Base-by-base conservation (phyloP, 23 red algal genomes). In the Cyanidioschyzon merolae region DNA sequence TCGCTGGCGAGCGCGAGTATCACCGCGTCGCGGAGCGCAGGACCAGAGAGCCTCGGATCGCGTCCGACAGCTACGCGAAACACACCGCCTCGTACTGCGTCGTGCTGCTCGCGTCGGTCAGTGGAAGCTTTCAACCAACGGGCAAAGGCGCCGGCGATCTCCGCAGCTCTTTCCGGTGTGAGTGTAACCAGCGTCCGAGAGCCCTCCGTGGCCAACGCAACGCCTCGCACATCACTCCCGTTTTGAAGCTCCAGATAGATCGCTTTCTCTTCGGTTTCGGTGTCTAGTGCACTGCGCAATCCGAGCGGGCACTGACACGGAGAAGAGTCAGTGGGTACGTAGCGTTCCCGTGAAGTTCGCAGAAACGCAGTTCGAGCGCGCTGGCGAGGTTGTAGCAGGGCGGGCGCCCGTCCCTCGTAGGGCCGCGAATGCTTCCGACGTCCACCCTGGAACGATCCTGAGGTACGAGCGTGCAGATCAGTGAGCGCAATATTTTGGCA, bases 141-240 rank as follows among this genome's bases (percentile, higher is more conserved):
- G 0, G 76, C 84, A 81, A 93, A 93, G 1, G 90, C 84, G 58
- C 67, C 75, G 3, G 79, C 85, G 17, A 95, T 80, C 34, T 88
- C 85, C 40, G 80, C 59, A 67, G 74, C 80, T 51, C 50, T 57
- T 1, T 40, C 39, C 1, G 40, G 58, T 2, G 89, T 85, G 38
- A 89, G 79, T 17, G 79, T 95, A 7, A 95, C 85, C 15, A 77
- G 85, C 37, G 12, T 71, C 29, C 82, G 34, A 7, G 74, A 40
- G 31, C 80, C 54, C 18, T 76, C 17, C 26, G 85, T 27, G 32
- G 34, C 17, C 2, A 87, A 24, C 17, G 85, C 85, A 17, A 95
- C 90, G 77, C 90, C 90, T 26, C 90, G 85, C 32, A 95, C 71
- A 75, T 95, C 90, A 35, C 82, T 86, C 24, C 90, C 90, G 76